These are phyloP conservation scores for Blastosporella zonata DNA, from an alignment of 1,284 basidiomycete species.

Conservation along the genomic window DNA sequence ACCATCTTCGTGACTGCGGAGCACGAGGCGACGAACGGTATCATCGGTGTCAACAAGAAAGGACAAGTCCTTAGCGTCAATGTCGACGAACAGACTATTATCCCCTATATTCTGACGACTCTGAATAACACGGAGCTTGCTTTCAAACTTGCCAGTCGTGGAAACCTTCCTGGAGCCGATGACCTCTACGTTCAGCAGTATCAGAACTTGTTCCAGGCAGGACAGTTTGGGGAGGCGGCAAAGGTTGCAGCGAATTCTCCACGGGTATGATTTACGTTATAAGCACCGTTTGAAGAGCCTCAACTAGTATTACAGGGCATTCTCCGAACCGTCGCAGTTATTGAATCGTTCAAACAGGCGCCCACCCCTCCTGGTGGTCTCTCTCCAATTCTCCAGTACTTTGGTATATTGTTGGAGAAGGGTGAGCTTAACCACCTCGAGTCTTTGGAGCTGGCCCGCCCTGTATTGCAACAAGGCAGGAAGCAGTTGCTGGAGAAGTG, in stretches of 20 bases:
- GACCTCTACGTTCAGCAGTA: slow-evolving; percentile 97
- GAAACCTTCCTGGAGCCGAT: slow-evolving; percentile 97
- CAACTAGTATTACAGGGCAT: slow-evolving; percentile 65
- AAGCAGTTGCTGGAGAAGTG: slow-evolving; percentile 99
- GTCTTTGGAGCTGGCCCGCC: slow-evolving; percentile 93
- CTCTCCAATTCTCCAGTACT: slow-evolving; percentile 98
- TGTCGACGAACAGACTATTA: slow-evolving; percentile 94
- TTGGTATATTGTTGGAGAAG: slow-evolving; percentile 96
- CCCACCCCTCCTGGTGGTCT: slow-evolving; percentile 89
- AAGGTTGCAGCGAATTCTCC: slow-evolving; percentile 99
- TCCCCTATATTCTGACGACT: slow-evolving; percentile 92
- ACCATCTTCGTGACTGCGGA: slow-evolving; percentile 99
- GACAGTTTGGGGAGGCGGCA: slow-evolving; percentile 95
- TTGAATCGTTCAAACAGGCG: slow-evolving; percentile 97
- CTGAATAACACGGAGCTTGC: slow-evolving; percentile 98
- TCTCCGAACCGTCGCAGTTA: slow-evolving; percentile 91
- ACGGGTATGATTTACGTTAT: slow-evolving; percentile 47
- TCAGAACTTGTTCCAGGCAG: slow-evolving; percentile 87
- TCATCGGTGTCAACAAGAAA: slow-evolving; percentile 99
- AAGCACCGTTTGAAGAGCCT: neutral
- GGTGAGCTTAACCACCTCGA: slow-evolving; percentile 97
- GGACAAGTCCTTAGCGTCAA: slow-evolving; percentile 97
- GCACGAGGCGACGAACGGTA: slow-evolving; percentile 91
- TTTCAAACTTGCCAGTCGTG: slow-evolving; percentile 96
- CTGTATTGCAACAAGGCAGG: slow-evolving; percentile 94